phyloP scores from a whole-genome alignment of 2,329 filamentous ascomycete species.

The Monosporascus sp. region DNA sequence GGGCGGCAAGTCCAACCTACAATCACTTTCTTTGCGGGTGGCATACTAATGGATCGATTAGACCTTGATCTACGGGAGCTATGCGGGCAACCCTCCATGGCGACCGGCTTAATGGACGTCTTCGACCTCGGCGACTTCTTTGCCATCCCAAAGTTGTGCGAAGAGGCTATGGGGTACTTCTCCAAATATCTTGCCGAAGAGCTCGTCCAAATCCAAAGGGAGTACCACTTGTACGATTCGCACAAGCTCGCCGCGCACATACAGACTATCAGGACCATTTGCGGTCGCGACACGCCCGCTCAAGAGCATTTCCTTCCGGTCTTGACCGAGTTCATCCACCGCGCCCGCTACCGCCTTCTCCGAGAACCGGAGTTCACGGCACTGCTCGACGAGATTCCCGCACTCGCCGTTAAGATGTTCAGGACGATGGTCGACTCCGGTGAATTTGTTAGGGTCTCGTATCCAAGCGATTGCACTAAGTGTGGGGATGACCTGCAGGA shows the following conservation, averaged over 20 bases:
- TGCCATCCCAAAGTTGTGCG: background rate
- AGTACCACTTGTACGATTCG: background rate
- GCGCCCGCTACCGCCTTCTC: background rate
- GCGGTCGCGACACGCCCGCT: background rate
- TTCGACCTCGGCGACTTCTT: background rate
- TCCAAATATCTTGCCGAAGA: background rate
- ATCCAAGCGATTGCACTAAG: too few relatives aligned
- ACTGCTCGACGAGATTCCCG: background rate
- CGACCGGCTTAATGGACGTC: background rate
- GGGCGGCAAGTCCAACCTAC: background rate
- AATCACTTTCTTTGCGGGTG: background rate
- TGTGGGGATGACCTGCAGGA: too few relatives aligned
- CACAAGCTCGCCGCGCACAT: background rate
- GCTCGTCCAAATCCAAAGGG: background rate
- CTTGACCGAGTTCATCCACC: background rate
- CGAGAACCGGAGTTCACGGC: background rate
- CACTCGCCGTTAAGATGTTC: background rate
- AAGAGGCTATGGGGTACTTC: background rate
- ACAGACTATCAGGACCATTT: background rate
- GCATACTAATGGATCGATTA: background rate
- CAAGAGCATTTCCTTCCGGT: background rate
- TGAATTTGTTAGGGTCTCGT: too few relatives aligned
- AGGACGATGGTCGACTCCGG: too few relatives aligned
- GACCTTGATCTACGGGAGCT: background rate
- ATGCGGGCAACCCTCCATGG: background rate